Percentiles rank a stretch among this genome's conserved stretches.
Evolutionary conservation across 768 basidiomycete species (phyloP).

Genomic region (Agaricus blazei): DNA sequence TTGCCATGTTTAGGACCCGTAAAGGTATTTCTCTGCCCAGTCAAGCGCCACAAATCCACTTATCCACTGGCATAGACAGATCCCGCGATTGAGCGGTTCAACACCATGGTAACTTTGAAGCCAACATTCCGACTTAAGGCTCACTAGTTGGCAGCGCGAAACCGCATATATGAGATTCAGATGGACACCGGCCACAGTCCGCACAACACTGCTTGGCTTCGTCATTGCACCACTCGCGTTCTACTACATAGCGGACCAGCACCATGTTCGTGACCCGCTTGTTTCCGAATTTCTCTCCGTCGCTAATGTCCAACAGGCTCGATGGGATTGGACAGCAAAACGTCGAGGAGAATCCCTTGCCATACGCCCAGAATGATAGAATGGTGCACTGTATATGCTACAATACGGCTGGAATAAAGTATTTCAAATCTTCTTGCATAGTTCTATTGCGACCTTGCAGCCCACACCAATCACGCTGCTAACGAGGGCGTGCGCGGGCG

Average conservation of each 20-base stretch:
- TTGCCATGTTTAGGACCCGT: constrained; percentile 41
- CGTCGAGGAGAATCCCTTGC: constrained; percentile 28
- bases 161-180: constrained; percentile 79
- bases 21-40: constrained; percentile 36
- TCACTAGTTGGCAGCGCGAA: constrained; percentile 55
- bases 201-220: constrained; percentile 58
- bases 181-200: constrained; percentile 67
- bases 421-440: constrained; percentile 75
- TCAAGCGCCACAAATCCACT: not conserved
- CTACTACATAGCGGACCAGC: constrained; percentile 41
- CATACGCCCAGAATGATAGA: constrained; percentile 10
- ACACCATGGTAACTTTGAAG: constrained; percentile 36
- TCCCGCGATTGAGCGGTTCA: constrained; percentile 57
- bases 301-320: constrained; percentile 29
- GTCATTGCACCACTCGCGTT: constrained; percentile 59
- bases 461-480: constrained; percentile 81
- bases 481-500: constrained; percentile 87
- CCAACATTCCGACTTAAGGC: constrained; percentile 6
- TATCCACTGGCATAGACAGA: constrained; percentile 30
- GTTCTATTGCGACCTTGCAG: constrained; percentile 85
- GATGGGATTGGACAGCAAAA: constrained; percentile 51
- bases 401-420: not conserved
- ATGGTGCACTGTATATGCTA: constrained; percentile 1
- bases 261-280: constrained; percentile 28
- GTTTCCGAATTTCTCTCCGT: constrained; percentile 1